Conservation (phyloP, 192 early-diverging fungal species). For the Mortierella antarctica region DNA sequence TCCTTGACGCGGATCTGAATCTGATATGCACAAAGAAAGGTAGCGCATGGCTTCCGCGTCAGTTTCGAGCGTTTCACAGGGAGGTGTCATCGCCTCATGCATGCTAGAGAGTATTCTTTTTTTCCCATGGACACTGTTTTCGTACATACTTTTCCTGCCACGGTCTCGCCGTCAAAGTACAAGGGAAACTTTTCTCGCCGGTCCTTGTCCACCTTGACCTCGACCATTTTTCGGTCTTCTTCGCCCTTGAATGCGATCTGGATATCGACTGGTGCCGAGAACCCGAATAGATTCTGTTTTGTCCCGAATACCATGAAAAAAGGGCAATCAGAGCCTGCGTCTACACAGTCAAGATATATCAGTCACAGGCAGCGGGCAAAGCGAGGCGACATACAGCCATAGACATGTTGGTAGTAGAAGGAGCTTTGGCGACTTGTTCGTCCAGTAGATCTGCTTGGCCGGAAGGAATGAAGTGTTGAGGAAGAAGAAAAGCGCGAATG, state of each 20-base stretch:
- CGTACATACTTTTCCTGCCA: conserved; percentile 88
- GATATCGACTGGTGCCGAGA: conserved; percentile 89
- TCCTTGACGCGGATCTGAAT: conserved; percentile 82
- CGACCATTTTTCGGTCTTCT: conserved; percentile 90
- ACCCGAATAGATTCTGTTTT: conserved; percentile 76
- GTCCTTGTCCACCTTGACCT: conserved; percentile 95
- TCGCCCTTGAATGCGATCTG: conserved; percentile 86
- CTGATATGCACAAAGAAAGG: conserved; percentile 43
- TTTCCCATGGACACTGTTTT: not conserved
- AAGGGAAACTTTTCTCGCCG: conserved; percentile 91
- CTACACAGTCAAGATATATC: not conserved
- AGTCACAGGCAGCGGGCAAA: not conserved
- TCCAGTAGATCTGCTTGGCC: no score
- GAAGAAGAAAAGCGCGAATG: not conserved
- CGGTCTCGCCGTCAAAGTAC: conserved; percentile 97
- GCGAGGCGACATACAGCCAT: conserved; percentile 11
- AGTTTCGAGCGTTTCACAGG: not conserved
- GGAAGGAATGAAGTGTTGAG: not conserved
- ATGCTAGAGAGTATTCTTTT: not conserved
- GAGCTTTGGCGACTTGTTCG: not conserved
- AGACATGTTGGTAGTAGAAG: conserved; percentile 15
- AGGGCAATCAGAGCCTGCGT: not conserved
- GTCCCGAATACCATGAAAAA: not conserved
- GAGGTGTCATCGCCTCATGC: not conserved
- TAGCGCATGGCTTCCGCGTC: not conserved